Conservation (phyloP, 257 asterid species). For the Solanum neorickii region DNA sequence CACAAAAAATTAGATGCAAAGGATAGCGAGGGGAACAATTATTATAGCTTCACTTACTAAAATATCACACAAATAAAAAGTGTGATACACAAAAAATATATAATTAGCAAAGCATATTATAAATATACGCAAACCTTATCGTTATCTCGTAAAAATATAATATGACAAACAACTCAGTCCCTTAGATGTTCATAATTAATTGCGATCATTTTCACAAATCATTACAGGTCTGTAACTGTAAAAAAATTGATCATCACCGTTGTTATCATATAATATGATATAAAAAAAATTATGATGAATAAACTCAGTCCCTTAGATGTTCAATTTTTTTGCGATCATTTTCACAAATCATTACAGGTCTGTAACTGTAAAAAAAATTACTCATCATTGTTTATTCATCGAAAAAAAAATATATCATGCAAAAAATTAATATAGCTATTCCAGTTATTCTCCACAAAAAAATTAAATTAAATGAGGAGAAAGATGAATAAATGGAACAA, state of each 20-base stretch:
- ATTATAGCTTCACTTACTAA: neutral
- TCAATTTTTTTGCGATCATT: neutral
- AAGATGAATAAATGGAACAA: neutral
- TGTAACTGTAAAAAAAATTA: neutral
- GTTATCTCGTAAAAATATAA: neutral
- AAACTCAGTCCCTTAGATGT: neutral
- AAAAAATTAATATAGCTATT: neutral
- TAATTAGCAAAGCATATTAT: neutral
- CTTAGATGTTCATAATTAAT: neutral
- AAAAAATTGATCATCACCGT: neutral
- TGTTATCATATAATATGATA: neutral
- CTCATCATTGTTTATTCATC: neutral
- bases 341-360: neutral
- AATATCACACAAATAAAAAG: neutral
- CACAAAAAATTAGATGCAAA: neutral
- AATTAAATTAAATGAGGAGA: neutral
- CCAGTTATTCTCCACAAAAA: neutral
- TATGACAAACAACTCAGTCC: neutral
- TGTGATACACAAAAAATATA: neutral
- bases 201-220: neutral
- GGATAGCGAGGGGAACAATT: neutral
- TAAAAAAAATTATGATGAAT: neutral
- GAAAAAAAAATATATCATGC: neutral
- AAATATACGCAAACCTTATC: fast-evolving
- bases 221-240: neutral